Evolutionary conservation across 495 filamentous ascomycete species (phyloP).

Genomic region (Hyaloscypha variabilis): DNA sequence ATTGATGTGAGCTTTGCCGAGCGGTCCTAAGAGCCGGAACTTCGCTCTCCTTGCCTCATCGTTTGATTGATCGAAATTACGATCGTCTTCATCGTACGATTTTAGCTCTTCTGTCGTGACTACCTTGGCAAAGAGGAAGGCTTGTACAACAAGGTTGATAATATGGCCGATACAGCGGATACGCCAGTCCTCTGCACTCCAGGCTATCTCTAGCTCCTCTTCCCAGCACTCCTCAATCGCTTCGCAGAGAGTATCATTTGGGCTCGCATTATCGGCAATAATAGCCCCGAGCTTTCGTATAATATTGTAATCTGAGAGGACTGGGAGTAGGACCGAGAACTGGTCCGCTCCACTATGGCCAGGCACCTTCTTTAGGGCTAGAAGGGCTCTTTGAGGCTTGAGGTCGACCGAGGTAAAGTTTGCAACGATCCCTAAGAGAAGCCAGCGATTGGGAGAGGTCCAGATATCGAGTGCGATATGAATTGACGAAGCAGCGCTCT

Average conservation of each 20-base stretch:
- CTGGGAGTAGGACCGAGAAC: not conserved
- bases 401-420: not conserved
- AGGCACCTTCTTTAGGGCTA: not conserved
- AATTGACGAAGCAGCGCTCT: not conserved
- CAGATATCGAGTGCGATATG: constrained; percentile 1
- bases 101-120: too few species aligned
- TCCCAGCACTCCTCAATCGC: not conserved
- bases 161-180: constrained; percentile 10
- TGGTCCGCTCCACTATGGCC: constrained; percentile 1
- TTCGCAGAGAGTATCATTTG: not conserved
- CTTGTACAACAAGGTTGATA: too few species aligned
- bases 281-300: constrained; percentile 2
- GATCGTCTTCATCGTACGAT: too few species aligned
- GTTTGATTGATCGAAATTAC: too few species aligned
- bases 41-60: too few species aligned
- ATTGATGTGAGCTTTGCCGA: too few species aligned
- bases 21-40: too few species aligned
- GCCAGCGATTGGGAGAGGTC: not conserved
- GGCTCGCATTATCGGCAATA: not conserved
- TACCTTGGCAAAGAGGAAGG: too few species aligned
- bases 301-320: not conserved
- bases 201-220: not conserved
- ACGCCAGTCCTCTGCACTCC: not conserved
- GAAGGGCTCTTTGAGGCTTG: not conserved
- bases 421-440: not conserved